Evolutionary conservation across 1,284 basidiomycete species (phyloP).

Genomic region (Schizopora paradoxa): DNA sequence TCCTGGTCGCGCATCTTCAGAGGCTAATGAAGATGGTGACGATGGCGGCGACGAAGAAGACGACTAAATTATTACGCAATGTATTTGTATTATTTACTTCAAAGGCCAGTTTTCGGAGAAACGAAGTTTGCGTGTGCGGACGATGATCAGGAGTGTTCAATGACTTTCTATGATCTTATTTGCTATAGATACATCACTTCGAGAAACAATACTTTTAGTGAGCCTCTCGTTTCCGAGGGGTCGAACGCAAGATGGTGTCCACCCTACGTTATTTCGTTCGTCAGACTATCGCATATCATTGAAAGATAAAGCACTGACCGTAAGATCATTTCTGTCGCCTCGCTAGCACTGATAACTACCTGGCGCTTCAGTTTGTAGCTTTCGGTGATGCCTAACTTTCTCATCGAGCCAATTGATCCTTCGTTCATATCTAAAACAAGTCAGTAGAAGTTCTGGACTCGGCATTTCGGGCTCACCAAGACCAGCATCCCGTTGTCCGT

Average conservation of each 20-base stretch:
- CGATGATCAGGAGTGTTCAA: no score
- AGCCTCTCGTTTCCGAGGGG: constrained; percentile 49
- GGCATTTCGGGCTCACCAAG: constrained; percentile 52
- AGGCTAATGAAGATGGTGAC: constrained; percentile 37
- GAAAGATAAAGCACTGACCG: constrained; percentile 49
- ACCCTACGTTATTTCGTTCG: constrained; percentile 27
- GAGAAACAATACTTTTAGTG: no score
- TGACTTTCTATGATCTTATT: no score
- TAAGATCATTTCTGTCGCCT: constrained; percentile 98
- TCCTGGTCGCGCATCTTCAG: constrained; percentile 40
- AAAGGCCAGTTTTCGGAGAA: no score
- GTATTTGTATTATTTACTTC: neutral
- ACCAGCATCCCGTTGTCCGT: constrained; percentile 80
- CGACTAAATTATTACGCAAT: neutral
- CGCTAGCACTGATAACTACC: constrained; percentile 90
- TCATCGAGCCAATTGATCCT: constrained; percentile 87
- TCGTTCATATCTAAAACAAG: constrained; percentile 72
- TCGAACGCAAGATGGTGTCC: constrained; percentile 47
- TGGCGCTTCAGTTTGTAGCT: constrained; percentile 97
- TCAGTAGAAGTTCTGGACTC: neutral
- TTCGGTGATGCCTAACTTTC: constrained; percentile 84
- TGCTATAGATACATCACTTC: no score
- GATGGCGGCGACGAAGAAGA: constrained; percentile 30
- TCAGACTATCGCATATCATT: neutral
- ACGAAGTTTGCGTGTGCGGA: no score